phyloP scores from a whole-genome alignment of 2,329 filamentous ascomycete genomes.

The Emergomyces africanus region DNA sequence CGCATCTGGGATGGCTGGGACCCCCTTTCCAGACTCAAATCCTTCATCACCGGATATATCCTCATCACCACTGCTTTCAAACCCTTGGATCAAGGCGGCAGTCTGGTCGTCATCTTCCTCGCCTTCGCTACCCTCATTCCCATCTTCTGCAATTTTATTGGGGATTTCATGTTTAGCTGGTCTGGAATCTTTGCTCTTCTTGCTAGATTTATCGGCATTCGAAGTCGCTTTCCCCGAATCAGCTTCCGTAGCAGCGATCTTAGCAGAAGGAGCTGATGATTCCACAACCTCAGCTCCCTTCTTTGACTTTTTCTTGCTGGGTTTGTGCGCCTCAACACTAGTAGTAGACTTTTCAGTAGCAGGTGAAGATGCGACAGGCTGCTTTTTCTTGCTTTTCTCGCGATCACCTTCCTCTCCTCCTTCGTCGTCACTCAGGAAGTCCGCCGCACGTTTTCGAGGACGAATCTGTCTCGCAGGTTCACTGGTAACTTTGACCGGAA shows the following conservation, averaged over 20 bases:
- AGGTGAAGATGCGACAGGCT: slow-evolving; percentile 10
- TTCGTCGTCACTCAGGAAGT: slow-evolving; percentile 35
- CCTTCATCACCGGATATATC: slow-evolving; percentile 33
- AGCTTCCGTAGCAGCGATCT: neutral
- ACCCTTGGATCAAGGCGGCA: slow-evolving; percentile 41
- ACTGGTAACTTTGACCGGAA: slow-evolving; percentile 22
- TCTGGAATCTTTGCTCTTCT: slow-evolving; percentile 13
- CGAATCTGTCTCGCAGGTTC: slow-evolving; percentile 25
- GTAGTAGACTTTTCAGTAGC: slow-evolving; percentile 9
- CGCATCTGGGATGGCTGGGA: slow-evolving; percentile 32
- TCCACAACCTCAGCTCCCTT: slow-evolving; percentile 20
- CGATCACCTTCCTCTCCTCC: slow-evolving; percentile 9
- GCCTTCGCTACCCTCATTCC: slow-evolving; percentile 16
- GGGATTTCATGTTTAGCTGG: slow-evolving; percentile 33
- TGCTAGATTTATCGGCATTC: slow-evolving; percentile 10
- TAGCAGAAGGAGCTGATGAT: neutral
- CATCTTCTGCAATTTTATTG: slow-evolving; percentile 20
- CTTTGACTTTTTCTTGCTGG: slow-evolving; percentile 36
- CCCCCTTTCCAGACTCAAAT: slow-evolving; percentile 31
- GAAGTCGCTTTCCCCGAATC: slow-evolving; percentile 32
- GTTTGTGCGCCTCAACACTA: slow-evolving; percentile 13
- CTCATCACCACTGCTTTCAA: slow-evolving; percentile 42
- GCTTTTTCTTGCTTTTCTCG: neutral
- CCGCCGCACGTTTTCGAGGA: slow-evolving; percentile 36
- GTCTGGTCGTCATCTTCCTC: slow-evolving; percentile 39